Conservation (phyloP, 768 basidiomycete species). For the Panaeolus papilionaceus region DNA sequence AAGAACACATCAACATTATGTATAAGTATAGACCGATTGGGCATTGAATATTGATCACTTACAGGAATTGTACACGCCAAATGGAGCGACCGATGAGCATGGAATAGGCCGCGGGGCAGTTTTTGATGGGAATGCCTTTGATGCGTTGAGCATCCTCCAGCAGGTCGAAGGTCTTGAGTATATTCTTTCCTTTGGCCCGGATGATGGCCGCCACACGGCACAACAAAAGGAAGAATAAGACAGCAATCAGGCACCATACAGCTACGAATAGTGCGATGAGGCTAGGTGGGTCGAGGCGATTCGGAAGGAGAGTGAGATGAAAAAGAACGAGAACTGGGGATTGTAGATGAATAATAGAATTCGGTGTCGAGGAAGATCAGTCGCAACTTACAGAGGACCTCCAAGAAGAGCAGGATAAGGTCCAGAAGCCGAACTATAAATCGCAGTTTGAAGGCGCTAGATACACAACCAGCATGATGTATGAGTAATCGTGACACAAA, state of each 20-base stretch:
- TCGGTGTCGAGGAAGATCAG: not conserved
- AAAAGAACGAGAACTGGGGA: no score
- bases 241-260: not conserved
- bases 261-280: not conserved
- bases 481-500: no score
- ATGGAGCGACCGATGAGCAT: constrained; percentile 3
- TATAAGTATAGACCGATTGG: not conserved
- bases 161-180: not conserved
- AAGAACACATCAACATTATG: no score
- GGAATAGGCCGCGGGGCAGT: not conserved
- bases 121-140: constrained; percentile 3
- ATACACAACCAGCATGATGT: no score
- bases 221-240: not conserved
- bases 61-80: not conserved
- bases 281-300: not conserved
- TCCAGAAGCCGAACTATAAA: no score
- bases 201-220: not conserved
- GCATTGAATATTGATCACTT: not conserved
- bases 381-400: not conserved
- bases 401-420: no score
- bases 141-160: not conserved
- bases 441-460: no score
- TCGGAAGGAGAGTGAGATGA: no score
- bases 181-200: not conserved
- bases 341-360: no score